A percentile compares a stretch with the other conserved stretches of the same genome.
These are phyloP conservation scores for Colletotrichum sp. DNA, from an alignment of 2,329 filamentous ascomycete species.

Conservation along the genomic window DNA sequence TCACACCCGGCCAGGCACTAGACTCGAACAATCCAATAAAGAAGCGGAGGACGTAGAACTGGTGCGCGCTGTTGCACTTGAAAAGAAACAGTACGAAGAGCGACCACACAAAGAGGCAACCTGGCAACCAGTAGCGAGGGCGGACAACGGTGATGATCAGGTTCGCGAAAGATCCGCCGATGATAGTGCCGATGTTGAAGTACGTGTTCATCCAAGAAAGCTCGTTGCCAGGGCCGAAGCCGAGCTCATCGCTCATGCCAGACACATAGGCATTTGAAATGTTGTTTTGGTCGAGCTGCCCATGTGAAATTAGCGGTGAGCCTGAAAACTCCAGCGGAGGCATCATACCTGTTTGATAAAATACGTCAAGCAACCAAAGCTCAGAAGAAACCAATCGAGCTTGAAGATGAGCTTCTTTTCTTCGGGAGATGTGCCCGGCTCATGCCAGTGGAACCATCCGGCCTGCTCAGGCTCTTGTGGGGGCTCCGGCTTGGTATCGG, in stretches of 20 bases:
- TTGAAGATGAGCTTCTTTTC: slow-evolving; percentile 53
- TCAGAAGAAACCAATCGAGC: slow-evolving; percentile 51
- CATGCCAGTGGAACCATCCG: slow-evolving; percentile 45
- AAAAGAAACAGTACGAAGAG: slow-evolving; percentile 45
- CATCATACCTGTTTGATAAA: slow-evolving; percentile 43
- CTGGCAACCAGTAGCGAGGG: slow-evolving; percentile 45
- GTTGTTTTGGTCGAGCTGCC: slow-evolving; percentile 45
- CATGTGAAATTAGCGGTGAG: no score
- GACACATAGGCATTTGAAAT: slow-evolving; percentile 53
- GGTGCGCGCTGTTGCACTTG: slow-evolving; percentile 37
- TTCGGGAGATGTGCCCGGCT: slow-evolving; percentile 39
- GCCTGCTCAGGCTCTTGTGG: slow-evolving; percentile 9
- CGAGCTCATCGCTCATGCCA: slow-evolving; percentile 51
- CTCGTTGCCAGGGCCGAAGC: slow-evolving; percentile 43
- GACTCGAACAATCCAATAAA: slow-evolving; percentile 60
- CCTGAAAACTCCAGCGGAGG: not conserved
- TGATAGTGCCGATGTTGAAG: slow-evolving; percentile 50
- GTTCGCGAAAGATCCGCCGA: slow-evolving; percentile 47
- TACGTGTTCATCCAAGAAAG: slow-evolving; percentile 50
- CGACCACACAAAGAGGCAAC: slow-evolving; percentile 40
- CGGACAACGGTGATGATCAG: slow-evolving; percentile 47
- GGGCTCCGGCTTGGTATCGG: slow-evolving; percentile 13
- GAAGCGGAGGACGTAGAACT: slow-evolving; percentile 54
- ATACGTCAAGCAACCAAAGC: slow-evolving; percentile 45
- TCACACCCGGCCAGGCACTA: slow-evolving; percentile 58